These are phyloP conservation scores for Trichocladium uniseriatum DNA, from an alignment of 495 filamentous ascomycete species.

Conservation along the genomic window DNA sequence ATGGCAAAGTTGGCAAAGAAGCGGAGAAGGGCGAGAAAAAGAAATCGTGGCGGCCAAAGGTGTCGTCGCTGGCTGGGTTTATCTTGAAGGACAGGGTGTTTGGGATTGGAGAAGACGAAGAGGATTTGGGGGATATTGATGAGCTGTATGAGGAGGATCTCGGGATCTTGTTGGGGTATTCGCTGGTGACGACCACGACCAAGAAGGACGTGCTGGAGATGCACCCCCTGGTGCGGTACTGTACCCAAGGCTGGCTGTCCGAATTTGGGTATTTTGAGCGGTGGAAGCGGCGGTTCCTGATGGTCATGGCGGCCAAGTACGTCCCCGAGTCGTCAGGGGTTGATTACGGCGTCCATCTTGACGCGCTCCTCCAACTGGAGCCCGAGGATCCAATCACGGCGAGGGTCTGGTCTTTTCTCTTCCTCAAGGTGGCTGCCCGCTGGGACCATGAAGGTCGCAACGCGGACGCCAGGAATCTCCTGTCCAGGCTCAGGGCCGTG, in stretches of 20 bases:
- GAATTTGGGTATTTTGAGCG: neutral
- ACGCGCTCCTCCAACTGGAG: neutral
- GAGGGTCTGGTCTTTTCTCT: neutral
- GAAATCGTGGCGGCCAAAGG: no score
- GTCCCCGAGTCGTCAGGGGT: no score
- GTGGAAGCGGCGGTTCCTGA: neutral
- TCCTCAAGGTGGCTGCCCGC: neutral
- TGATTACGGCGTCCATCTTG: neutral
- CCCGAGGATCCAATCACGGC: neutral
- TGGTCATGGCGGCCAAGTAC: neutral
- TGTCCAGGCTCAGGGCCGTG: neutral
- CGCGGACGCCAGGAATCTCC: neutral
- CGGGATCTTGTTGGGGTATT: neutral
- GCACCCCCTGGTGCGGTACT: slow-evolving; percentile 1
- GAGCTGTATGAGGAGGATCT: neutral
- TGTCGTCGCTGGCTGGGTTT: no score
- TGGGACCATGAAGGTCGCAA: neutral
- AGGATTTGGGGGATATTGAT: neutral
- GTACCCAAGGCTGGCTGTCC: neutral
- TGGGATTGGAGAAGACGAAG: neutral
- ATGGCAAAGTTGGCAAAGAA: neutral
- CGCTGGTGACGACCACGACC: neutral
- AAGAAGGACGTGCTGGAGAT: neutral
- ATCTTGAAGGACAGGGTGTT: no score
- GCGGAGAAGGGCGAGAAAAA: no score